Conservation (phyloP, 805 yeast genomes). For the Ogataea sp. region DNA sequence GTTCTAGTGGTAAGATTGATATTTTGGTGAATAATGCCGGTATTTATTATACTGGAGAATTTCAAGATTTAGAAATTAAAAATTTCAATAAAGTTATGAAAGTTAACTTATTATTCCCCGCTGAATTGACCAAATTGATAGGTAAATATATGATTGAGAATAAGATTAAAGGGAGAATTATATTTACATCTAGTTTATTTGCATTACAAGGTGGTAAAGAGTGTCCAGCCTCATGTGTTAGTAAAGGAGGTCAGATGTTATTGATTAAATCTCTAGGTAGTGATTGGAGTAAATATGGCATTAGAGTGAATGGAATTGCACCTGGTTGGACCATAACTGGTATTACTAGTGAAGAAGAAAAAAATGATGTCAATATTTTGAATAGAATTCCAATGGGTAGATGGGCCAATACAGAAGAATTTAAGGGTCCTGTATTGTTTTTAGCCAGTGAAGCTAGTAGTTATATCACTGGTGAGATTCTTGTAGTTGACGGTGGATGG, state of each 20-base stretch:
- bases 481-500: slow-evolving; percentile 52
- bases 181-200: slow-evolving; percentile 33
- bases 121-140: slow-evolving; percentile 26
- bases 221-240: slow-evolving; percentile 31
- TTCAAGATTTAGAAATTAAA: slow-evolving; percentile 29
- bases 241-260: slow-evolving; percentile 31
- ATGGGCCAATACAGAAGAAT: slow-evolving; percentile 39
- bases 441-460: slow-evolving; percentile 43
- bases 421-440: slow-evolving; percentile 34
- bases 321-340: slow-evolving; percentile 39
- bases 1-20: slow-evolving; percentile 23
- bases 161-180: slow-evolving; percentile 28
- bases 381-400: slow-evolving; percentile 35
- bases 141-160: slow-evolving; percentile 29
- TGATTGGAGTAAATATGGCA: slow-evolving; percentile 16
- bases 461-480: slow-evolving; percentile 42
- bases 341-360: slow-evolving; percentile 27
- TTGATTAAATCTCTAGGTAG: slow-evolving; percentile 31
- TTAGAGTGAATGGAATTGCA: slow-evolving; percentile 31
- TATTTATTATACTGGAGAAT: slow-evolving; percentile 23
- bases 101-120: slow-evolving; percentile 31
- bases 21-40: slow-evolving; percentile 29
- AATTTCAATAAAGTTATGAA: slow-evolving; percentile 31
- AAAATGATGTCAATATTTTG: slow-evolving; percentile 17
- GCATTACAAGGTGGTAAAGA: slow-evolving; percentile 34